Conservation (phyloP, 345 rosid species). For the Euphorbia tirucalli region DNA sequence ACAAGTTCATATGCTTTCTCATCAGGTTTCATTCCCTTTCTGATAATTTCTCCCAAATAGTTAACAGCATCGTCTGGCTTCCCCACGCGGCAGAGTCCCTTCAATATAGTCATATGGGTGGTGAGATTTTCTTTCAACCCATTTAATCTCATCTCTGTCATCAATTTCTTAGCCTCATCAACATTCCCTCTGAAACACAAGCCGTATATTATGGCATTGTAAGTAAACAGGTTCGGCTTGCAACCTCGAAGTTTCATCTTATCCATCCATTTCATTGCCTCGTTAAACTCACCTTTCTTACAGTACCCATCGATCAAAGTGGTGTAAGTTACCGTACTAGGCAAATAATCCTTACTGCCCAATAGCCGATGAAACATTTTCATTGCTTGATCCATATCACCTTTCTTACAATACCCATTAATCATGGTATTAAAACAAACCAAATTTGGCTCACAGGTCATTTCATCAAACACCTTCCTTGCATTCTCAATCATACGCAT, state of each 20-base stretch:
- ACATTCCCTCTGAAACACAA: slow-evolving; percentile 38
- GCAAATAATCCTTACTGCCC: slow-evolving; percentile 21
- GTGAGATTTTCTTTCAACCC: slow-evolving; percentile 36
- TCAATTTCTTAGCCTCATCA: slow-evolving; percentile 33
- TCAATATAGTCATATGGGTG: slow-evolving; percentile 35
- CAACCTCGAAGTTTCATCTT: slow-evolving; percentile 33
- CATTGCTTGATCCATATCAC: slow-evolving; percentile 33
- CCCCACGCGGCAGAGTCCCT: slow-evolving; percentile 31
- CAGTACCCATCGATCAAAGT: slow-evolving; percentile 44
- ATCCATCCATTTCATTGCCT: slow-evolving; percentile 31
- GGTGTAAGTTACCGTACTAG: slow-evolving; percentile 34
- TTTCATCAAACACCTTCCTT: slow-evolving; percentile 43
- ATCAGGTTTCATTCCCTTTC: slow-evolving; percentile 24
- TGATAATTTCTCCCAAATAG: slow-evolving; percentile 31
- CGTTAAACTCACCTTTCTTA: slow-evolving; percentile 37
- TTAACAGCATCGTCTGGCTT: slow-evolving; percentile 27
- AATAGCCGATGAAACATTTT: slow-evolving; percentile 17
- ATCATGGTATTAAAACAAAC: slow-evolving; percentile 37
- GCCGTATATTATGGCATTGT: slow-evolving; percentile 40
- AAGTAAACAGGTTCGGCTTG: slow-evolving; percentile 34
- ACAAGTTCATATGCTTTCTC: slow-evolving; percentile 27
- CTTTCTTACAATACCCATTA: slow-evolving; percentile 44
- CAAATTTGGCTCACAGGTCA: slow-evolving; percentile 33
- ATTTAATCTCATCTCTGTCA: slow-evolving; percentile 39
- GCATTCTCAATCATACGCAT: slow-evolving; percentile 36